Conservation (phyloP, 148 eudicot species). For the Silene conica region DNA sequence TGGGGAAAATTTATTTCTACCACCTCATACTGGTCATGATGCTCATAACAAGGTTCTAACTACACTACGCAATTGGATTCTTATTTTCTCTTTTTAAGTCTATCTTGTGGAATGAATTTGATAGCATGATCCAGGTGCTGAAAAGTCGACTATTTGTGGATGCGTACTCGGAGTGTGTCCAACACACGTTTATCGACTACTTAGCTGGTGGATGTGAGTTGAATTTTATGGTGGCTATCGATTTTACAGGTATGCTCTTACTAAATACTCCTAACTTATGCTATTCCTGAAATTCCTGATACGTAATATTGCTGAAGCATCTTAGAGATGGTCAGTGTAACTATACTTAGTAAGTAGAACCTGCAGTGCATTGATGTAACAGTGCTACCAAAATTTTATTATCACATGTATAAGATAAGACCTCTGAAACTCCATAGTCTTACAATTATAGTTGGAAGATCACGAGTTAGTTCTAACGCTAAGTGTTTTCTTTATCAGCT, state of each 20-base stretch:
- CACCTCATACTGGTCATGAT: constrained; percentile 53
- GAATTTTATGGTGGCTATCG: constrained; percentile 98
- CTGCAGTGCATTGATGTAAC: not conserved
- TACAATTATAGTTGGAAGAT: constrained; percentile 6
- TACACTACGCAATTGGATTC: constrained; percentile 7
- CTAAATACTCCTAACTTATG: not conserved
- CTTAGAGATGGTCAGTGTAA: not conserved
- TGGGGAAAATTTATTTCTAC: constrained; percentile 59
- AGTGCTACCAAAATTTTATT: constrained; percentile 12
- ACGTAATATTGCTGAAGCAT: not conserved
- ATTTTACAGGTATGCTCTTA: constrained; percentile 74
- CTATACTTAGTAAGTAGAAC: not conserved
- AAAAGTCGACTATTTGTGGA: constrained; percentile 88
- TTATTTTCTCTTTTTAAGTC: constrained; percentile 10
- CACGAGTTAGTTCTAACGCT: constrained; percentile 14
- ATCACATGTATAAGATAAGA: constrained; percentile 8
- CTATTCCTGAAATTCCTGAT: not conserved
- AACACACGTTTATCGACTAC: constrained; percentile 89
- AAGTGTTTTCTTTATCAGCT: constrained; percentile 54
- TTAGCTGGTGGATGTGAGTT: constrained; percentile 77
- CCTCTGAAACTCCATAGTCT: constrained; percentile 4
- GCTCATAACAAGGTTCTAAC: constrained; percentile 61
- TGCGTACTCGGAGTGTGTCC: constrained; percentile 62
- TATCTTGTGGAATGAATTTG: constrained; percentile 20
- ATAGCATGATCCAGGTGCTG: constrained; percentile 46